Evolutionary conservation across 2,329 filamentous ascomycete species (phyloP).

Genomic region (Trichoderma breve): DNA sequence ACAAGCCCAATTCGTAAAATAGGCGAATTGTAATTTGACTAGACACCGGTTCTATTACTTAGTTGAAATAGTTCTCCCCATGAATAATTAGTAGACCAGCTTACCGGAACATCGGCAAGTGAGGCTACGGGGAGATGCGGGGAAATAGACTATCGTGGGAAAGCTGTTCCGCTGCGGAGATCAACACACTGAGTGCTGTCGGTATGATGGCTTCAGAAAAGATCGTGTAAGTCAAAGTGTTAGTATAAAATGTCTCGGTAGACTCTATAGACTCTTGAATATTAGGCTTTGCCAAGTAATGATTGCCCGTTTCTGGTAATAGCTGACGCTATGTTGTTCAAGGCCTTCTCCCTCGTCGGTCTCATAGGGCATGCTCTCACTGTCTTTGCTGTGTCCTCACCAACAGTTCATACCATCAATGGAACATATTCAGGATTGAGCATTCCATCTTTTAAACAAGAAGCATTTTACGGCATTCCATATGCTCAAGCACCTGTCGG

Average conservation of each 20-base stretch:
- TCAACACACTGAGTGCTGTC: neutral
- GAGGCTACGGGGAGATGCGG: conserved; percentile 1
- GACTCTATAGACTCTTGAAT: neutral
- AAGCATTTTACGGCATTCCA: conserved; percentile 4
- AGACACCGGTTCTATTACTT: neutral
- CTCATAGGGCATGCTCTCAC: neutral
- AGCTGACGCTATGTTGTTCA: neutral
- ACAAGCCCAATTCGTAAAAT: neutral
- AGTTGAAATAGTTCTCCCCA: neutral
- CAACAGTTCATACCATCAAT: neutral
- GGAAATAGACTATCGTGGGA: neutral
- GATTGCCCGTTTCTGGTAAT: neutral
- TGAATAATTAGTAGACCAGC: neutral
- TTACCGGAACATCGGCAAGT: neutral
- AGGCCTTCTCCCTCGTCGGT: neutral
- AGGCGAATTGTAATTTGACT: neutral
- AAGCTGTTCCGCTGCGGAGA: neutral
- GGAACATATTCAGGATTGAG: neutral
- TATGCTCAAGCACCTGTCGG: conserved; percentile 1
- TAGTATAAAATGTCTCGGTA: neutral
- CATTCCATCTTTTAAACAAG: neutral
- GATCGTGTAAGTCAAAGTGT: neutral
- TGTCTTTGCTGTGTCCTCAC: neutral
- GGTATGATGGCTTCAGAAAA: neutral
- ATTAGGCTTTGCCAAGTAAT: neutral